Evolutionary conservation across 352 stramenopile genomes (phyloP).

Genomic region (Phytophthora nicotianae): DNA sequence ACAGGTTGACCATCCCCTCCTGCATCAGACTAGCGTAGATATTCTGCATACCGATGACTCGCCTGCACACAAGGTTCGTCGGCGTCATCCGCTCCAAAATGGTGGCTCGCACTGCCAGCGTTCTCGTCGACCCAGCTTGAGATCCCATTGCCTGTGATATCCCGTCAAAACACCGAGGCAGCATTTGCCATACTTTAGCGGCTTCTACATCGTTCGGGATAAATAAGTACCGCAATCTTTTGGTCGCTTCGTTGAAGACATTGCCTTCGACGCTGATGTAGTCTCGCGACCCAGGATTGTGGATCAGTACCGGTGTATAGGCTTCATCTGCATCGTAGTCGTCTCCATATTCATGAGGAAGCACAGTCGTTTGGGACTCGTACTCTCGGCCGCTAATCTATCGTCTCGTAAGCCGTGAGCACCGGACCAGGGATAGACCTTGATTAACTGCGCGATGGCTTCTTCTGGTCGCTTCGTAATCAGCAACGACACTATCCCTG

Average conservation of each 20-base stretch:
- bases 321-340: slow-evolving; percentile 27
- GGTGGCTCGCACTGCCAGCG: slow-evolving; percentile 35
- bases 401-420: slow-evolving; percentile 53
- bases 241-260: slow-evolving; percentile 38
- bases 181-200: slow-evolving; percentile 37
- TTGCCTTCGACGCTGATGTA: slow-evolving; percentile 23
- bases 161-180: slow-evolving; percentile 32
- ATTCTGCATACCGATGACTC: slow-evolving; percentile 46
- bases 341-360: slow-evolving; percentile 41
- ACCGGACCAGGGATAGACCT: slow-evolving; percentile 43
- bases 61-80: slow-evolving; percentile 28
- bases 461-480: slow-evolving; percentile 30
- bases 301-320: slow-evolving; percentile 42
- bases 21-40: slow-evolving; percentile 54
- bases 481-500: slow-evolving; percentile 41
- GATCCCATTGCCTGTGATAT: slow-evolving; percentile 6
- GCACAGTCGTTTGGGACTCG: slow-evolving; percentile 46
- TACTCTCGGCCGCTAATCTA: slow-evolving; percentile 38
- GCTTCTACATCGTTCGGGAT: slow-evolving; percentile 40
- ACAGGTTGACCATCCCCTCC: slow-evolving; percentile 53
- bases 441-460: slow-evolving; percentile 46
- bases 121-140: slow-evolving; percentile 35
- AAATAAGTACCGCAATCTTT: slow-evolving; percentile 41
- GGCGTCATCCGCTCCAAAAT: slow-evolving; percentile 43
- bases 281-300: slow-evolving; percentile 48